Evolutionary conservation across 2,329 filamentous ascomycete genomes (phyloP), one percentile per base, ranked within the genome.

Genomic region (Fusarium graminum): DNA sequence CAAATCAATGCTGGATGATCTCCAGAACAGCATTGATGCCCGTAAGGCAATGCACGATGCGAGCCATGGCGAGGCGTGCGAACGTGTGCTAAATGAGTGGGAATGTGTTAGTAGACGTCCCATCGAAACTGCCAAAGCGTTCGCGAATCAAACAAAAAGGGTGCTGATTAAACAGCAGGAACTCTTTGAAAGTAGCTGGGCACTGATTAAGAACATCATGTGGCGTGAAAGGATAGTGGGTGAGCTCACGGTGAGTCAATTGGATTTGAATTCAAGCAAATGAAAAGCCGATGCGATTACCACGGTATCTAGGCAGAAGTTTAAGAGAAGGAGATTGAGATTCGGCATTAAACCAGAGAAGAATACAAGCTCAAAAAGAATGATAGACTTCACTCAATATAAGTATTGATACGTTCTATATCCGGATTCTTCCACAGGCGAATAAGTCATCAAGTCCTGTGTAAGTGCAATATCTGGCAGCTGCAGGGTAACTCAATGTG

Each of bases 71-170:
- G 30, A 42, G 7, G 47, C 50, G 19, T 69, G 67, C 26, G 63
- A 60, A 16, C 43, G 51, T n/a, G 62, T 68, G n/a, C 32, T 69
- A 17, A 67, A 61, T 25, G 52, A 58, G 32, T 61, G 55, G 66
- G 63, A 67, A 38, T 69, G 67, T n/a, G 13, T 9, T 11, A 16
- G 29, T 6, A 52, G 49, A 42, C 10, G 40, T 5, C 43, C 36
- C 13, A 51, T 67, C 16, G 49, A 50, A 26, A 32, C 58, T 36
- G 44, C 45, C 12, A 49, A 53, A 14, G 28, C n/a, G 12, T n/a
- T 63, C 22, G 29, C 7, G 6, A 7, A 10, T 41, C 17, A 52
- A 17, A 45, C 44, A 40, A 6, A 14, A 2, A 44, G 19, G 26
- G 17, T 36, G 10, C n/a, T 68, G 12, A 8, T n/a, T 8, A 49